Evolutionary conservation across 2,329 filamentous ascomycete genomes (phyloP).

Genomic region (Claviceps capensis): DNA sequence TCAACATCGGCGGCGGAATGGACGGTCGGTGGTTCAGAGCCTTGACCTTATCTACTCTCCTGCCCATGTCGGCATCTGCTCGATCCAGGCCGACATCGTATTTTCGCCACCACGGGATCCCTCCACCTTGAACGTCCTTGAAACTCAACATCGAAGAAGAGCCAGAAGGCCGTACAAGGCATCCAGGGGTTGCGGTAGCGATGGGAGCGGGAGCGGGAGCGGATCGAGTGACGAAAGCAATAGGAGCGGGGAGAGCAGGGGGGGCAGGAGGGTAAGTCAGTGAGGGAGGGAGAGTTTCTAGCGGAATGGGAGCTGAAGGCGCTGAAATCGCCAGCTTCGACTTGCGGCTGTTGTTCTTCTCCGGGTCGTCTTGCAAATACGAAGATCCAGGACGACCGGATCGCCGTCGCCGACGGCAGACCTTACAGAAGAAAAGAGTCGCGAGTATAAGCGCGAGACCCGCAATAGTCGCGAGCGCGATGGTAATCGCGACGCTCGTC

Average conservation of each 20-base stretch:
- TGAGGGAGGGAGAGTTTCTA: not conserved
- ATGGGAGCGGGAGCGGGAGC: too few relatives aligned
- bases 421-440: not conserved
- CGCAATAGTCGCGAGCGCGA: conserved; percentile 1
- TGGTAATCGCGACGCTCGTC: not conserved
- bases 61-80: too few relatives aligned
- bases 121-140: too few relatives aligned
- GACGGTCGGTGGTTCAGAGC: too few relatives aligned
- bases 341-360: not conserved
- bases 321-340: not conserved
- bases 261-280: not conserved
- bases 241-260: not conserved
- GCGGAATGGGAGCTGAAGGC: not conserved
- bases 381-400: not conserved
- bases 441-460: not conserved
- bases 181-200: too few relatives aligned
- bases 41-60: too few relatives aligned
- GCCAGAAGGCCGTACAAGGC: too few relatives aligned
- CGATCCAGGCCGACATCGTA: too few relatives aligned
- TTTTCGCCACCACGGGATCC: too few relatives aligned
- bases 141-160: too few relatives aligned
- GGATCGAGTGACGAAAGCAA: too few relatives aligned
- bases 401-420: not conserved
- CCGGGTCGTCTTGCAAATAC: not conserved
- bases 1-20: too few relatives aligned